Evolutionary conservation across 148 eudicot species (phyloP).

Genomic region (Pouteria glomerata): DNA sequence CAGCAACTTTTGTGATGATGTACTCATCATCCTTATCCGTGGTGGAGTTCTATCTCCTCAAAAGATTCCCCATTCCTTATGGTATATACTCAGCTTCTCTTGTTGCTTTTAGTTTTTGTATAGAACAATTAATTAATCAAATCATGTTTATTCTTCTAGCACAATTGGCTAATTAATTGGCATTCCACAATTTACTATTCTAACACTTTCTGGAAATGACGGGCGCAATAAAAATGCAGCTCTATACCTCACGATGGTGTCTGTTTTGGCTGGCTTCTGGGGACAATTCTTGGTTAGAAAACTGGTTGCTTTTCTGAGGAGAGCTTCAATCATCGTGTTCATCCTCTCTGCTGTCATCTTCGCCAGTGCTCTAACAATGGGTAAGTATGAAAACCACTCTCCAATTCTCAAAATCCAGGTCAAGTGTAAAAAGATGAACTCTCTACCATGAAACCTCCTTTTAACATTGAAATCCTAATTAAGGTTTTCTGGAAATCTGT

Average conservation of each 20-base stretch:
- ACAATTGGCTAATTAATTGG: not conserved
- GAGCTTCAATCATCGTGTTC: conserved; percentile 90
- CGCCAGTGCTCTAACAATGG: conserved; percentile 93
- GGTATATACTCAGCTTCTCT: conserved; percentile 36
- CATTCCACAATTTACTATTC: not conserved
- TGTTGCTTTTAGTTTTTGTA: not conserved
- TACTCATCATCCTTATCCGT: conserved; percentile 93
- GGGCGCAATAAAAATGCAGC: conserved; percentile 63
- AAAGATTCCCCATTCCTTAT: conserved; percentile 77
- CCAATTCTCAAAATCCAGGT: too few species aligned
- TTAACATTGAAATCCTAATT: too few species aligned
- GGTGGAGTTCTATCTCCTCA: conserved; percentile 88
- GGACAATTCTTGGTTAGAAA: conserved; percentile 88
- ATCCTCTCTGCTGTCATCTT: conserved; percentile 87
- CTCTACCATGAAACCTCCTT: too few species aligned
- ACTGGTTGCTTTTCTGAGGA: conserved; percentile 54
- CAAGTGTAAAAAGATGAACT: too few species aligned
- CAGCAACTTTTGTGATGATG: conserved; percentile 98
- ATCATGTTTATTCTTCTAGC: not conserved
- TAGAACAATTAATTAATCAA: not conserved
- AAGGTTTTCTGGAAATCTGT: not conserved
- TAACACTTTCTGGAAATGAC: too few species aligned
- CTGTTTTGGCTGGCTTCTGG: conserved; percentile 91
- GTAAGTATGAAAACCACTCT: conserved; percentile 27
- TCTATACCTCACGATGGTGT: conserved; percentile 64